Evolutionary conservation across 2,329 filamentous ascomycete genomes (phyloP).

Genomic region (Sporothrix sp.): DNA sequence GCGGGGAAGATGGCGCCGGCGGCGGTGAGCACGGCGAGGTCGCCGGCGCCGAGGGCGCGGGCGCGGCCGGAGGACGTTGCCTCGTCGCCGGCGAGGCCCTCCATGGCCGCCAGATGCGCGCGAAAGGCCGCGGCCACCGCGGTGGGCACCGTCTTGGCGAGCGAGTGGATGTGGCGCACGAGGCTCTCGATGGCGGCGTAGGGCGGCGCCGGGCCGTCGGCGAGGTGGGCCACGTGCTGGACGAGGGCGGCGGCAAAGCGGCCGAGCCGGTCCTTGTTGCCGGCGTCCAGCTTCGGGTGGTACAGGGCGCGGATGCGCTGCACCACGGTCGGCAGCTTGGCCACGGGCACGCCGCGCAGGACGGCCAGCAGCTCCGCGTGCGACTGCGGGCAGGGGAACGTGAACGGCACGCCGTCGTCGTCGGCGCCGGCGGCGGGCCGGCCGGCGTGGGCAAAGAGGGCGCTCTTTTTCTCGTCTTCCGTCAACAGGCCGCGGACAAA

Average conservation of each 20-base stretch:
- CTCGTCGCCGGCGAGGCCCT: slow-evolving; percentile 15
- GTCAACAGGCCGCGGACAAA: slow-evolving; percentile 61
- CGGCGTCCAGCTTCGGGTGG: slow-evolving; percentile 73
- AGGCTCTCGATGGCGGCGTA: slow-evolving; percentile 49
- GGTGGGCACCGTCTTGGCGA: slow-evolving; percentile 75
- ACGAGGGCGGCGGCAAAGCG: slow-evolving; percentile 58
- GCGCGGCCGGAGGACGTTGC: slow-evolving; percentile 29
- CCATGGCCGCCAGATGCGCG: slow-evolving; percentile 53
- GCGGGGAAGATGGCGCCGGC: slow-evolving; percentile 82
- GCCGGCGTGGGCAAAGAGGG: slow-evolving; percentile 39
- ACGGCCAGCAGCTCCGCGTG: slow-evolving; percentile 65
- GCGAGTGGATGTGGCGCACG: slow-evolving; percentile 82
- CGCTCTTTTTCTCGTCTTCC: slow-evolving; percentile 45
- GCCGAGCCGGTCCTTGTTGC: slow-evolving; percentile 75
- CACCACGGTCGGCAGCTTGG: slow-evolving; percentile 66
- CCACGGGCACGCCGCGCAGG: slow-evolving; percentile 48
- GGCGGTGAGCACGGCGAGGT: slow-evolving; percentile 74
- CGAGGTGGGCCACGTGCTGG: slow-evolving; percentile 47
- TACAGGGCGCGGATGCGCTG: slow-evolving; percentile 88
- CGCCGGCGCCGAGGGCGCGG: slow-evolving; percentile 51
- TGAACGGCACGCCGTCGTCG: slow-evolving; percentile 61
- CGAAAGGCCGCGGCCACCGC: slow-evolving; percentile 72
- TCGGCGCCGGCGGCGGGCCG: slow-evolving; percentile 24
- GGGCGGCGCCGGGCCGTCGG: slow-evolving; percentile 25
- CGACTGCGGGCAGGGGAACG: slow-evolving; percentile 73